Evolutionary conservation across 345 rosid genomes (phyloP), one percentile per base, ranked within the genome.

Genomic region (Euphorbia tirucalli): DNA sequence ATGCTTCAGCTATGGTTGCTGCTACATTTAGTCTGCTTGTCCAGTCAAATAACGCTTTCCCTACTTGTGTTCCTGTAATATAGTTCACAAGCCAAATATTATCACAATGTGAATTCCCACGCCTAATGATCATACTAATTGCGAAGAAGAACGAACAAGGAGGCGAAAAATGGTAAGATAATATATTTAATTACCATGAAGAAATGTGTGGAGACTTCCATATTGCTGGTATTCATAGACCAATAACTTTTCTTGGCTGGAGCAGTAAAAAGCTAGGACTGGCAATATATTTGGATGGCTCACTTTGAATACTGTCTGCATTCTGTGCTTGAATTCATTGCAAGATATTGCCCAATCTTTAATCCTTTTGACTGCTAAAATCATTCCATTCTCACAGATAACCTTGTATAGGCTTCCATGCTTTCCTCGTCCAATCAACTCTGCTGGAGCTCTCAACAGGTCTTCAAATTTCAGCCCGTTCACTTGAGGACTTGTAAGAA

Each of bases 371-470:
- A 89, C 89, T n/a, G 81, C 87, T 37, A 86, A 69, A 2, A n/a
- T 52, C 71, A 52, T 70, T 39, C 89, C 84, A 5, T 78, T 76
- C 37, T 80, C 81, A 31, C 83, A 78, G 4, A 68, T 65, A 56
- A 89, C 88, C 76, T 76, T 85, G 56, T 85, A 89, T 6, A 89
- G 83, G 71, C 84, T 87, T 43, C 87, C 69, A 3, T 84, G 80
- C 54, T 80, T 83, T 64, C 91, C 89, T 77, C 82, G 81, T 25
- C 84, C 84, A 0, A 89, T 78, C 84, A 87, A 69, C 79, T 87
- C 89, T 0, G 91, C 93, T 1, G 93, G 93, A 55, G 93, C 93
- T 41, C 69, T 75, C 31, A 87, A 77, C 70, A 89, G 43, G 75
- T 89, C 91, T 63, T 84, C 88, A 18, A 87, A 85, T 56, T 58